These are phyloP conservation scores for Monosporascus sp. DNA, from an alignment of 2,329 filamentous ascomycete species.

Conservation along the genomic window DNA sequence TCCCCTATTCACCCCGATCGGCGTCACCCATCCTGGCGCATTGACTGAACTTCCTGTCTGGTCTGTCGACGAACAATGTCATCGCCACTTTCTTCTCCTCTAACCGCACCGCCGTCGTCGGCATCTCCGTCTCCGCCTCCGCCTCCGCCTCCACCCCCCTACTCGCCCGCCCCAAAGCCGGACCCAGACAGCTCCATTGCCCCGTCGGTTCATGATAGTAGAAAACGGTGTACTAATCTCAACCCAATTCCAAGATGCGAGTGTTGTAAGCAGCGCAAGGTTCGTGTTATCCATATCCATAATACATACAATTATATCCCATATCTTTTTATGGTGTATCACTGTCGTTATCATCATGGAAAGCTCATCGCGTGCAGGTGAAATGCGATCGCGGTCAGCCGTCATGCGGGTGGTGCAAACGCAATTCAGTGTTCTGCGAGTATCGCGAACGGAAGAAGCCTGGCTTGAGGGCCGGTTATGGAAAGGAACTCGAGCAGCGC, in stretches of 20 bases:
- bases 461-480: conserved; percentile 62
- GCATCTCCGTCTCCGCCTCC: conserved; percentile 2
- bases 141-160: background rate
- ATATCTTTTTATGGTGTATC: background rate
- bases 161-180: background rate
- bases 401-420: conserved; percentile 63
- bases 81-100: background rate
- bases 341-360: background rate
- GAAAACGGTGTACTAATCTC: conserved; percentile 30
- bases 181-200: background rate
- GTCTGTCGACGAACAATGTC: background rate
- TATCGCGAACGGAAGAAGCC: conserved; percentile 68
- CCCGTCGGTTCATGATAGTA: conserved; percentile 2
- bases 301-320: background rate
- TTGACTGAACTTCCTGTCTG: no score
- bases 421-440: conserved; percentile 59
- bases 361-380: conserved; percentile 38
- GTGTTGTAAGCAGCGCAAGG: conserved; percentile 77
- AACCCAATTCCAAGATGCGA: conserved; percentile 54
- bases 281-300: conserved; percentile 29
- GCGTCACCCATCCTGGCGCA: no score
- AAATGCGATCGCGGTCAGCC: conserved; percentile 75
- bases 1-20: no score
- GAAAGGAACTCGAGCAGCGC: conserved; percentile 67
- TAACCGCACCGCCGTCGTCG: conserved; percentile 8